Conservation (phyloP, 768 basidiomycete genomes). For the Boletus pseudo-olivaceus region DNA sequence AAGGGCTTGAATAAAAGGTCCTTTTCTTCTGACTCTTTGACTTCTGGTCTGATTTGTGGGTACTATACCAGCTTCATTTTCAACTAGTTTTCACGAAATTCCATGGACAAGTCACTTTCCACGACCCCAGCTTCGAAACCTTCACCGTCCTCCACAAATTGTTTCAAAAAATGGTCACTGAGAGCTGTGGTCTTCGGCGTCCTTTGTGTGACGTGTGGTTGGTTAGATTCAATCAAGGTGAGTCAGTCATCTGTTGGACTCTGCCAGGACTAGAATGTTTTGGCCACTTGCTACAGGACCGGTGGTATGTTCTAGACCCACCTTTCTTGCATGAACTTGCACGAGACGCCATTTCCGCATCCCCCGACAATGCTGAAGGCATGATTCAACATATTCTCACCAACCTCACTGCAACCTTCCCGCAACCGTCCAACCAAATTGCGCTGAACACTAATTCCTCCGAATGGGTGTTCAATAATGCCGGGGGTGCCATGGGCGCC, state of each 20-base stretch:
- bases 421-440: slow-evolving; percentile 47
- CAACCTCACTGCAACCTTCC: slow-evolving; percentile 74
- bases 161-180: slow-evolving; percentile 33
- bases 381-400: slow-evolving; percentile 81
- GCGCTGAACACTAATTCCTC: slow-evolving; percentile 52
- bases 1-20: not conserved
- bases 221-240: slow-evolving; percentile 66
- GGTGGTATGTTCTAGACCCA: slow-evolving; percentile 87
- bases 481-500: slow-evolving; percentile 95
- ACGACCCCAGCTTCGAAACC: not conserved
- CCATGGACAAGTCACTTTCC: slow-evolving; percentile 19
- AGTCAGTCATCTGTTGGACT: slow-evolving; percentile 2
- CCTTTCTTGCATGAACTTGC: slow-evolving; percentile 67
- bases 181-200: slow-evolving; percentile 26
- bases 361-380: slow-evolving; percentile 59
- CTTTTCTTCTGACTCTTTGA: not conserved
- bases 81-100: not conserved
- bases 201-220: slow-evolving; percentile 39
- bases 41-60: not conserved
- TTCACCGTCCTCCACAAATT: not conserved
- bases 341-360: slow-evolving; percentile 63
- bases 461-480: slow-evolving; percentile 97
- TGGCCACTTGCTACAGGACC: slow-evolving; percentile 44
- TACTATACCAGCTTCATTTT: not conserved
- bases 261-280: not conserved